phyloP scores from a whole-genome alignment of 306 rosid genomes.

The Hylodesmum podocarpum region DNA sequence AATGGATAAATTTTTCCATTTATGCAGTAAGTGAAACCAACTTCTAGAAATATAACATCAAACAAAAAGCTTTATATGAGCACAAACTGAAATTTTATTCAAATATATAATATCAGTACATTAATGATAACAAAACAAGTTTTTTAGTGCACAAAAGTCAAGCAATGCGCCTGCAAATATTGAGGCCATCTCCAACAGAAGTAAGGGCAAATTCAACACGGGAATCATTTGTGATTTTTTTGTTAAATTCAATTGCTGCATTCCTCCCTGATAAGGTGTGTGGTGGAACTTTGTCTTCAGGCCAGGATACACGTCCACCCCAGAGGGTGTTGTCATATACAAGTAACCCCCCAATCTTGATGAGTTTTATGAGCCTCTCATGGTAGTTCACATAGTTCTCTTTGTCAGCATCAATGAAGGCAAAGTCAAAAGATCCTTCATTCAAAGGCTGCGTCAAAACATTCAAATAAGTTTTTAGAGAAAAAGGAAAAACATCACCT shows the following conservation, averaged over 20 bases:
- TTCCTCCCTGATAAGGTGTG: not conserved
- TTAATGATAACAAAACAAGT: not conserved
- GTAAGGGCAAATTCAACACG: conserved; percentile 41
- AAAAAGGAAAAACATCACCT: not conserved
- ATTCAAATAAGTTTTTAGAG: not conserved
- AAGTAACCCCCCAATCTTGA: conserved; percentile 50
- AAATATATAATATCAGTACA: not conserved
- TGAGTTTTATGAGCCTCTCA: conserved; percentile 46
- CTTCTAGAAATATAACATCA: not conserved
- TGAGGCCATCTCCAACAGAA: conserved; percentile 43
- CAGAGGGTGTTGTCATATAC: conserved; percentile 48
- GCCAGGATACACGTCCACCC: conserved; percentile 43
- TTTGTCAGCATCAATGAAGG: conserved; percentile 57
- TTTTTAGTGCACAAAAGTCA: conserved; percentile 14
- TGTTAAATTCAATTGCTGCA: conserved; percentile 31
- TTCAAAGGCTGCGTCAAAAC: conserved; percentile 30
- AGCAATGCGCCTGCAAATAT: conserved; percentile 35
- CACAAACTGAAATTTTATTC: not conserved
- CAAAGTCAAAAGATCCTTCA: conserved; percentile 43
- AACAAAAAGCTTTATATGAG: not conserved
- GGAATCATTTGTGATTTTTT: conserved; percentile 29
- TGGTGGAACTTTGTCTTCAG: conserved; percentile 43
- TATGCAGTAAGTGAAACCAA: not conserved
- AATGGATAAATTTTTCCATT: no score
- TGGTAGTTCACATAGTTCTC: conserved; percentile 41